A percentile compares a stretch with the other conserved stretches of the same genome.
Conservation (phyloP, 2,329 filamentous ascomycete genomes). For the Clonostachys rhizophaga region DNA sequence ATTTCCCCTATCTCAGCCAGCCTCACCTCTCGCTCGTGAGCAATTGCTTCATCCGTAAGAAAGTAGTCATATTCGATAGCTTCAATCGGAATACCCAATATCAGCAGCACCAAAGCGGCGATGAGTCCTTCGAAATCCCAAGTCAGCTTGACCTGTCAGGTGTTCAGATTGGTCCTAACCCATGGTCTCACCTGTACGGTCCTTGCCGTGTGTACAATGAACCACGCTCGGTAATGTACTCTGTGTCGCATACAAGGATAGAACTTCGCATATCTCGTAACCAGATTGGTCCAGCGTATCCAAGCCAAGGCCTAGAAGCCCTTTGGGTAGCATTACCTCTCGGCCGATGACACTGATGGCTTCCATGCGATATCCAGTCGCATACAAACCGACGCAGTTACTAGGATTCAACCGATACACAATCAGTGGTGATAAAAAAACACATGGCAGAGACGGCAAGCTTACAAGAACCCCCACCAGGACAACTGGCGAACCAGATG, state of each 20-base stretch:
- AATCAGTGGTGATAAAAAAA: not conserved
- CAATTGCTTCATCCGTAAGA: conserved; percentile 56
- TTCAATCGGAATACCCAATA: conserved; percentile 49
- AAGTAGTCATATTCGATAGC: conserved; percentile 71
- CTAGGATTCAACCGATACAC: conserved; percentile 7
- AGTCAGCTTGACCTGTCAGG: no score
- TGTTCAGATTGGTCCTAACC: not conserved
- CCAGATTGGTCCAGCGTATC: conserved; percentile 67
- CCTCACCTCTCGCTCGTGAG: conserved; percentile 56
- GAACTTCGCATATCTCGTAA: conserved; percentile 45
- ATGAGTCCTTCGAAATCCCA: conserved; percentile 51
- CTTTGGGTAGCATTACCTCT: conserved; percentile 68
- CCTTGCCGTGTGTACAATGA: conserved; percentile 89
- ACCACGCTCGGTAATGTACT: conserved; percentile 60
- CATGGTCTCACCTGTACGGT: conserved; percentile 43
- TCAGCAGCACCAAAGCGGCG: conserved; percentile 62
- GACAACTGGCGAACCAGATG: conserved; percentile 64
- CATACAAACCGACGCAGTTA: conserved; percentile 53
- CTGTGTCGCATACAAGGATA: conserved; percentile 18
- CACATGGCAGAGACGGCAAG: conserved; percentile 22
- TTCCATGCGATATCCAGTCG: conserved; percentile 61
- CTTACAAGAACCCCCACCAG: conserved; percentile 56
- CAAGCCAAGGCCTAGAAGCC: conserved; percentile 64
- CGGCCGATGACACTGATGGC: conserved; percentile 66
- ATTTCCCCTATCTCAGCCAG: conserved; percentile 65